These are phyloP conservation scores for Meredithiella fracta DNA, from an alignment of 2,329 filamentous ascomycete genomes.

Conservation along the genomic window DNA sequence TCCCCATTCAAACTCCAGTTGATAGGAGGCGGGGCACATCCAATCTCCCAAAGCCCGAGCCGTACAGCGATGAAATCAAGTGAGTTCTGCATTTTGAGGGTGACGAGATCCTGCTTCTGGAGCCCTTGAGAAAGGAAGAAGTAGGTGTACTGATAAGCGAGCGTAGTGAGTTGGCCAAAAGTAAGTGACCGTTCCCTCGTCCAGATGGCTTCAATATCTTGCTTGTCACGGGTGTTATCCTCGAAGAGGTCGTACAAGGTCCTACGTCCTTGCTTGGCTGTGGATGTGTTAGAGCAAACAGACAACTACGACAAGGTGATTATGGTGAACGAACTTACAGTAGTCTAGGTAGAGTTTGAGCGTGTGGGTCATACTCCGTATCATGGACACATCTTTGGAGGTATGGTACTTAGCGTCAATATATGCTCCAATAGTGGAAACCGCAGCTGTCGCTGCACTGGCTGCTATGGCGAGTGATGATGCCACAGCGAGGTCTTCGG, in stretches of 20 bases:
- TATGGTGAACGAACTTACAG: constrained; percentile 21
- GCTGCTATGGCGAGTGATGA: background rate
- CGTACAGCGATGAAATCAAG: constrained; percentile 51
- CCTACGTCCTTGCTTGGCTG: constrained; percentile 27
- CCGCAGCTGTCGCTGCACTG: background rate
- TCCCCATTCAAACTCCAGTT: constrained; percentile 52
- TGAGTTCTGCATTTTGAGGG: constrained; percentile 50
- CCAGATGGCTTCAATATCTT: constrained; percentile 47
- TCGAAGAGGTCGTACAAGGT: constrained; percentile 54
- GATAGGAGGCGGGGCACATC: constrained; percentile 52
- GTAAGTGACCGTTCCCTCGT: constrained; percentile 44
- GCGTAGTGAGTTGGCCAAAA: constrained; percentile 38
- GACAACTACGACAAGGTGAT: background rate
- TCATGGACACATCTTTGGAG: constrained; percentile 37
- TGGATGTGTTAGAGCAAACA: background rate
- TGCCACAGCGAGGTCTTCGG: background rate
- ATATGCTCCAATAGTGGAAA: constrained; percentile 24
- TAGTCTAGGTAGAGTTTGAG: constrained; percentile 31
- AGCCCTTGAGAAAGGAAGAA: constrained; percentile 45
- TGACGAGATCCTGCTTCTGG: constrained; percentile 42
- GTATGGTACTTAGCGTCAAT: constrained; percentile 55
- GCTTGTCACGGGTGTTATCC: constrained; percentile 33
- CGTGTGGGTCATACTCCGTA: constrained; percentile 28
- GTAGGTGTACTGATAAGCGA: constrained; percentile 42
- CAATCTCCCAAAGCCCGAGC: constrained; percentile 48